Evolutionary conservation across 2,329 filamentous ascomycete species (phyloP).

Genomic region (Emmonsiellopsis sp.): DNA sequence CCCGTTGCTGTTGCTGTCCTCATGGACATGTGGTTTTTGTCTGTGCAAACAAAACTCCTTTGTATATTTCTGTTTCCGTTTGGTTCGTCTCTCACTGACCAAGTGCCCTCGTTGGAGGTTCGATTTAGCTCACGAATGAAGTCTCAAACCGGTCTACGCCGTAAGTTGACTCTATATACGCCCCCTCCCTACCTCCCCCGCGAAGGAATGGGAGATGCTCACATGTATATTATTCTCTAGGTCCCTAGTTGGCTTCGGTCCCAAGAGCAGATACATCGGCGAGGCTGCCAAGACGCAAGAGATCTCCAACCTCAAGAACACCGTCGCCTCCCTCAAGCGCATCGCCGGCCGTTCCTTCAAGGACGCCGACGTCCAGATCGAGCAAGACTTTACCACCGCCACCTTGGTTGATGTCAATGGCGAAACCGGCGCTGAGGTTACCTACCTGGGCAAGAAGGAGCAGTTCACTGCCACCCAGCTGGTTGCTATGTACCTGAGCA

Average conservation of each 20-base stretch:
- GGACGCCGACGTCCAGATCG: constrained; percentile 86
- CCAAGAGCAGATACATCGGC: constrained; percentile 87
- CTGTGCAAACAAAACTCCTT: neutral
- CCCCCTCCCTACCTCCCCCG: neutral
- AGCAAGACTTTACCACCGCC: constrained; percentile 84
- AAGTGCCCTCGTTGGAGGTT: constrained; percentile 21
- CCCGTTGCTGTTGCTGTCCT: neutral
- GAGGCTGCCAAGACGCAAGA: constrained; percentile 97
- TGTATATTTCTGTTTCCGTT: constrained; percentile 7
- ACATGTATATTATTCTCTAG: constrained; percentile 36
- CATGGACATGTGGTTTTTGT: neutral
- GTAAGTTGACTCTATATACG: constrained; percentile 50
- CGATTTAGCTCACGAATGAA: constrained; percentile 83
- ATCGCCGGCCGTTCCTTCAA: constrained; percentile 76
- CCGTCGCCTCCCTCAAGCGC: constrained; percentile 83
- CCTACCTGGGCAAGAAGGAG: constrained; percentile 89
- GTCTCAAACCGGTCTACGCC: constrained; percentile 97
- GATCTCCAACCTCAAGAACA: constrained; percentile 99
- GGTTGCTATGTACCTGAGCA: constrained; percentile 89
- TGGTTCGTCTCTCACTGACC: constrained; percentile 12
- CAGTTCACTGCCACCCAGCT: constrained; percentile 91
- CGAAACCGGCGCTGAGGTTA: constrained; percentile 89
- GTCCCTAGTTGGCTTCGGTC: constrained; percentile 87
- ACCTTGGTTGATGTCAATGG: constrained; percentile 82
- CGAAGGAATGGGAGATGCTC: neutral